A percentile compares a stretch with the other conserved stretches of the same genome.
phyloP scores from a whole-genome alignment of 208 protist species.

The Leishmania aethiopica region DNA sequence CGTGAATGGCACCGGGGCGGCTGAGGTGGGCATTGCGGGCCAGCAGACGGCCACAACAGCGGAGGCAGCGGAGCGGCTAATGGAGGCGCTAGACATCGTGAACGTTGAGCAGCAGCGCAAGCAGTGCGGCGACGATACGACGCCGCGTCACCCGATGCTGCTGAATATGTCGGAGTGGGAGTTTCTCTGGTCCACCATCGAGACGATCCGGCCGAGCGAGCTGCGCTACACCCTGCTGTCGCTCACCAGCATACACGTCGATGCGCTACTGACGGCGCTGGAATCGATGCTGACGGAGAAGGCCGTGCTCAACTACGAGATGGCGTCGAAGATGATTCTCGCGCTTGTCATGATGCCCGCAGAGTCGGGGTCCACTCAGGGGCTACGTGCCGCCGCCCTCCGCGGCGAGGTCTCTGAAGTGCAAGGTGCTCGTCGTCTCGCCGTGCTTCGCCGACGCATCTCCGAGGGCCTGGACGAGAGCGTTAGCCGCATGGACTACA shows the following conservation, averaged over 20 bases:
- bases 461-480: conserved; percentile 62
- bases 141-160: conserved; percentile 67
- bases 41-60: conserved; percentile 68
- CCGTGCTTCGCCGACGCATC: conserved; percentile 57
- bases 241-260: conserved; percentile 84
- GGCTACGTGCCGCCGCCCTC: conserved; percentile 49
- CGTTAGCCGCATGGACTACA: conserved; percentile 77
- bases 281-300: conserved; percentile 62
- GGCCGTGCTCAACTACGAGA: conserved; percentile 86
- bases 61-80: conserved; percentile 81
- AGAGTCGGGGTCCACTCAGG: conserved; percentile 26
- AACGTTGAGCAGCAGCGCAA: conserved; percentile 80
- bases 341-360: conserved; percentile 56
- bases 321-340: conserved; percentile 73
- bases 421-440: conserved; percentile 60
- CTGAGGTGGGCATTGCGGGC: conserved; percentile 71
- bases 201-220: conserved; percentile 81
- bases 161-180: conserved; percentile 73
- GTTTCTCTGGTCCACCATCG: conserved; percentile 83
- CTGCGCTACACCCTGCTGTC: conserved; percentile 79
- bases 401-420: conserved; percentile 70
- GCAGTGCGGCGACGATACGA: conserved; percentile 56
- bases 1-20: conserved; percentile 18
- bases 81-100: conserved; percentile 89
- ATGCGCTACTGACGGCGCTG: conserved; percentile 73